Evolutionary conservation across 2,329 filamentous ascomycete species (phyloP).

Genomic region (Alternaria brassicicola): DNA sequence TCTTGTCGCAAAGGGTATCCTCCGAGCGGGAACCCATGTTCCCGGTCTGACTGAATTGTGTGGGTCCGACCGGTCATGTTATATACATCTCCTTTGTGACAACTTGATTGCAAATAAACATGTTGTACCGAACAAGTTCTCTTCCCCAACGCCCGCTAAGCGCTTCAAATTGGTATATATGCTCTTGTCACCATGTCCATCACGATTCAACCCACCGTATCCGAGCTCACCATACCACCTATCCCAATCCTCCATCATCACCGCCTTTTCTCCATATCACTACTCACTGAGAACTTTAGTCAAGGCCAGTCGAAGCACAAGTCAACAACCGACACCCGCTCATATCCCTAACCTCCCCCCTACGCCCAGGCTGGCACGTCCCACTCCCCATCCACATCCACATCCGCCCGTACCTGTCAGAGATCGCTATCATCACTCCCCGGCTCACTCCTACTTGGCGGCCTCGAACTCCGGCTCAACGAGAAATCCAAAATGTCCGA

Average conservation of each 20-base stretch:
- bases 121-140: neutral
- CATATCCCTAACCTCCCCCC: constrained; percentile 1
- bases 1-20: constrained; percentile 2
- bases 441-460: constrained; percentile 46
- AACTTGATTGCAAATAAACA: neutral
- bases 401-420: constrained; percentile 17
- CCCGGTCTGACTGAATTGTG: neutral
- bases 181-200: neutral
- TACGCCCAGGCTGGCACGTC: neutral
- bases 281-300: too few species aligned
- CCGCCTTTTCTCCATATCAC: neutral
- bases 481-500: constrained; percentile 56
- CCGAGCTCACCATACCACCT: neutral
- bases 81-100: neutral
- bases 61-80: neutral
- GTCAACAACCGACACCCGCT: neutral
- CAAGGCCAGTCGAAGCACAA: too few species aligned
- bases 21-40: constrained; percentile 14
- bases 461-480: constrained; percentile 42
- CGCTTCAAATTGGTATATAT: neutral
- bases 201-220: neutral
- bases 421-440: constrained; percentile 43
- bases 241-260: neutral
- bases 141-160: neutral
- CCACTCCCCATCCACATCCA: constrained; percentile 3